Conservation (phyloP, 1,139 yeast species). For the Hansenula sp. region DNA sequence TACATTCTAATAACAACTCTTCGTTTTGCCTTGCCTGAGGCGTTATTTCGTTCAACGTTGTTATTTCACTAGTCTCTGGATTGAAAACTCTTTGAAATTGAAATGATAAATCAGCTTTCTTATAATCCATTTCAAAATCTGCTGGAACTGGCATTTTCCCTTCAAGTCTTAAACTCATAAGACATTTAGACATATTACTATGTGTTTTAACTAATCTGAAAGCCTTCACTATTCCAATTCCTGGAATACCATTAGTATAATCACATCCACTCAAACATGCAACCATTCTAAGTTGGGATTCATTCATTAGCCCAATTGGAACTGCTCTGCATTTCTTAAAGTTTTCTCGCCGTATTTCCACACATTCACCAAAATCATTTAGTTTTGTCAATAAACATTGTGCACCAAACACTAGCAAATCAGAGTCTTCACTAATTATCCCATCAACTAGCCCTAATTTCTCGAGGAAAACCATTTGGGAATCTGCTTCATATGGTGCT, state of each 20-base stretch:
- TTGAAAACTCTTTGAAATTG: conserved; percentile 83
- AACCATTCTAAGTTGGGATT: conserved; percentile 62
- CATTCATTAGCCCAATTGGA: conserved; percentile 44
- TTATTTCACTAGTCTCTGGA: conserved; percentile 45
- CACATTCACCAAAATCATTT: conserved; percentile 70
- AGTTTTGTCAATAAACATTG: conserved; percentile 71
- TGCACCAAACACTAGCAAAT: conserved; percentile 86
- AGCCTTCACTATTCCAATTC: conserved; percentile 79
- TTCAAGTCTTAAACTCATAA: conserved; percentile 56
- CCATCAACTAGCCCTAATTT: conserved; percentile 73
- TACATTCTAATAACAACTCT: conserved; percentile 44
- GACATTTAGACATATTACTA: conserved; percentile 47
- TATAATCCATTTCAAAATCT: conserved; percentile 55
- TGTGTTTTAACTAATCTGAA: conserved; percentile 53
- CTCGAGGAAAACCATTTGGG: conserved; percentile 92
- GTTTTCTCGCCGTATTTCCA: conserved; percentile 57
- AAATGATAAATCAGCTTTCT: conserved; percentile 74
- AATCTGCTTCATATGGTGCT: conserved; percentile 98
- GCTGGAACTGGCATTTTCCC: conserved; percentile 56
- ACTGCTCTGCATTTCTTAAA: conserved; percentile 41
- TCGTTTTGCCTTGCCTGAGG: conserved; percentile 27
- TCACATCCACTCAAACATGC: conserved; percentile 96
- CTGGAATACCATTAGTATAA: conserved; percentile 81
- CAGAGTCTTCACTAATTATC: conserved; percentile 92
- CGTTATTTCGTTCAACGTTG: conserved; percentile 58